phyloP scores from a whole-genome alignment of 2,329 filamentous ascomycete species.

The Aureobasidium musti region DNA sequence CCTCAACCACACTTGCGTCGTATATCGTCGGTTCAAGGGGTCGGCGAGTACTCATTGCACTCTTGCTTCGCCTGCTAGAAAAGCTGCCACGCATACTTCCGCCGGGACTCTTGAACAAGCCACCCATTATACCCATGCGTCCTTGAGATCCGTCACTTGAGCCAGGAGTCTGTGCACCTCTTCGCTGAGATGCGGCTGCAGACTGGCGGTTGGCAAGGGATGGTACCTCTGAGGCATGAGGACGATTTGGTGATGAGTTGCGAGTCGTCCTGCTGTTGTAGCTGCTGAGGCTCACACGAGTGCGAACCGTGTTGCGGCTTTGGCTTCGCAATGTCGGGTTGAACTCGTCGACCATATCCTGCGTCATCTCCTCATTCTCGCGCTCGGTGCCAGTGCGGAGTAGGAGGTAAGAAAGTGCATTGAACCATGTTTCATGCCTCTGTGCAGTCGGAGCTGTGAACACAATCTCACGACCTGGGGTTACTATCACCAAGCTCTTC shows the following conservation, averaged over 20 bases:
- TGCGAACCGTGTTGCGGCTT: slow-evolving; percentile 55
- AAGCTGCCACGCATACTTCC: slow-evolving; percentile 50
- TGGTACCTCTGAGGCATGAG: slow-evolving; percentile 30
- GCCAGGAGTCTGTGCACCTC: slow-evolving; percentile 14
- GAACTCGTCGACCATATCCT: slow-evolving; percentile 71
- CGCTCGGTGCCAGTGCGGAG: slow-evolving; percentile 64
- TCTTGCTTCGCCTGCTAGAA: slow-evolving; percentile 48
- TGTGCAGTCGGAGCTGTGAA: slow-evolving; percentile 94
- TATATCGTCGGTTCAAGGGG: slow-evolving; percentile 41
- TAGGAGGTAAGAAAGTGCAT: slow-evolving; percentile 89
- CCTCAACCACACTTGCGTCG: slow-evolving; percentile 64
- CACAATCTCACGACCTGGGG: slow-evolving; percentile 84
- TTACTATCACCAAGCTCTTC: slow-evolving; percentile 88
- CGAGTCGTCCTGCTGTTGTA: slow-evolving; percentile 56
- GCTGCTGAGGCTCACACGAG: slow-evolving; percentile 43
- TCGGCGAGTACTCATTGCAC: slow-evolving; percentile 37
- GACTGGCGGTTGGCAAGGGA: slow-evolving; percentile 31
- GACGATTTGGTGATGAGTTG: slow-evolving; percentile 60
- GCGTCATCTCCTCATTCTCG: slow-evolving; percentile 57
- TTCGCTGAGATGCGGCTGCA: slow-evolving; percentile 7
- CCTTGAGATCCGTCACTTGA: slow-evolving; percentile 25
- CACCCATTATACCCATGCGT: slow-evolving; percentile 44
- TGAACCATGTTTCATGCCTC: slow-evolving; percentile 98
- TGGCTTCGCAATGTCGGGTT: slow-evolving; percentile 64
- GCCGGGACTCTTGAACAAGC: slow-evolving; percentile 48